Evolutionary conservation across 192 early-diverging fungal species (phyloP).

Genomic region (Backusella psychrophila): DNA sequence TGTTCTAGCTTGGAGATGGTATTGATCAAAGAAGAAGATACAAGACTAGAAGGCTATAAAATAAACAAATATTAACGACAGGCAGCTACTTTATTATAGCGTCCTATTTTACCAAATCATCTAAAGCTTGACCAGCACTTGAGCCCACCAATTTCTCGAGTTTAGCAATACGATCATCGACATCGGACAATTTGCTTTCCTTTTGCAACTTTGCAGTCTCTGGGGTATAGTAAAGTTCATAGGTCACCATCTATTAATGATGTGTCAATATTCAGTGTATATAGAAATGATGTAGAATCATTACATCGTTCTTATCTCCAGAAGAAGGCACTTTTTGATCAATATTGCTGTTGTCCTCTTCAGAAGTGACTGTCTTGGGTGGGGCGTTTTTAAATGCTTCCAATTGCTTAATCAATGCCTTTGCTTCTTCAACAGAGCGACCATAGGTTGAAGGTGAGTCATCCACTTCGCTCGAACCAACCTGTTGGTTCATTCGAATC

Average conservation of each 20-base stretch:
- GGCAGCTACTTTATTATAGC: too few species aligned
- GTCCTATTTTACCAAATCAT: constrained; percentile 34
- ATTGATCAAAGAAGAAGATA: constrained; percentile 47
- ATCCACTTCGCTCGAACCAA: constrained; percentile 29
- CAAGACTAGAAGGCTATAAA: constrained; percentile 13
- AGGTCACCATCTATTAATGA: constrained; percentile 53
- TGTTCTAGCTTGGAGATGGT: constrained; percentile 69
- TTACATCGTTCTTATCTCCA: background rate
- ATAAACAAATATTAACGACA: background rate
- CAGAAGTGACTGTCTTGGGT: background rate
- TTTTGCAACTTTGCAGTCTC: constrained; percentile 52
- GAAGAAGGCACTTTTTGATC: background rate
- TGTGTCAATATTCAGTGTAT: background rate
- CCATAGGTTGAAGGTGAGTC: constrained; percentile 33
- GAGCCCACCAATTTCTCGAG: constrained; percentile 71
- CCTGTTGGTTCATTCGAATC: constrained; percentile 40
- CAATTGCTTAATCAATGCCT: constrained; percentile 50
- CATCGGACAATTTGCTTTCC: constrained; percentile 54
- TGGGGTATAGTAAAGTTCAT: constrained; percentile 73
- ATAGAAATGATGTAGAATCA: background rate
- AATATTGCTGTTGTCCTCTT: background rate
- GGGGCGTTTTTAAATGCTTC: constrained; percentile 47
- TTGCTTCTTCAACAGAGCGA: constrained; percentile 42
- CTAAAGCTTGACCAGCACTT: constrained; percentile 57
- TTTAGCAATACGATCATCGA: constrained; percentile 66